Percentiles rank a stretch among this genome's conserved stretches.
Evolutionary conservation across 1,284 basidiomycete genomes (phyloP).

Genomic region (Ceratobasidium papillatum): DNA sequence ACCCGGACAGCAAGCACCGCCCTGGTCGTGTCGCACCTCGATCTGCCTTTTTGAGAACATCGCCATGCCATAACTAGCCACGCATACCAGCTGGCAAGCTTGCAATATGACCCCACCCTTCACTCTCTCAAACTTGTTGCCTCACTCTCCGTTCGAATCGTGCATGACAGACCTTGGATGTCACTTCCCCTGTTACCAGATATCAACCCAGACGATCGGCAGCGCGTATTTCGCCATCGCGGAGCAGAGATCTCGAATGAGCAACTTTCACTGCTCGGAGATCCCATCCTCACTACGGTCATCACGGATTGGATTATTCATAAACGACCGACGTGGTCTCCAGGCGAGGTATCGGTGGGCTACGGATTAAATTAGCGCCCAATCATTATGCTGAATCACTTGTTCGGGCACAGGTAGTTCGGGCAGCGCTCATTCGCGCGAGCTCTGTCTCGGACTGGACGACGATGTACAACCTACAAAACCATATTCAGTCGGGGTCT

Average conservation of each 20-base stretch:
- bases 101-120: slow-evolving; percentile 18
- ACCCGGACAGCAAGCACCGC: background rate
- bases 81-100: background rate
- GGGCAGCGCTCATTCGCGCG: slow-evolving; percentile 32
- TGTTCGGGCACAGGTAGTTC: slow-evolving; percentile 18
- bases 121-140: background rate
- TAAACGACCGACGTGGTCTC: slow-evolving; percentile 30
- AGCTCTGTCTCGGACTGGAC: slow-evolving; percentile 39
- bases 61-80: background rate
- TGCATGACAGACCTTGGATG: slow-evolving; percentile 32
- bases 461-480: slow-evolving; percentile 33
- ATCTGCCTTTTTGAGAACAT: background rate
- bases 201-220: slow-evolving; percentile 32
- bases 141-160: background rate
- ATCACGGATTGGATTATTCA: slow-evolving; percentile 39
- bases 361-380: background rate
- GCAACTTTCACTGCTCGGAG: slow-evolving; percentile 37
- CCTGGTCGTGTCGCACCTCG: background rate
- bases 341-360: slow-evolving; percentile 38
- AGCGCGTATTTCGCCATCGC: slow-evolving; percentile 35
- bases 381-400: background rate
- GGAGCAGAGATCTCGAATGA: slow-evolving; percentile 34
- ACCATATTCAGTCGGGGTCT: slow-evolving; percentile 12
- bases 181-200: slow-evolving; percentile 33
- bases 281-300: slow-evolving; percentile 36